Percentiles rank a stretch among this genome's conserved stretches.
phyloP scores from a whole-genome alignment of 2,329 filamentous ascomycete genomes.

The Aspergillus fructus region DNA sequence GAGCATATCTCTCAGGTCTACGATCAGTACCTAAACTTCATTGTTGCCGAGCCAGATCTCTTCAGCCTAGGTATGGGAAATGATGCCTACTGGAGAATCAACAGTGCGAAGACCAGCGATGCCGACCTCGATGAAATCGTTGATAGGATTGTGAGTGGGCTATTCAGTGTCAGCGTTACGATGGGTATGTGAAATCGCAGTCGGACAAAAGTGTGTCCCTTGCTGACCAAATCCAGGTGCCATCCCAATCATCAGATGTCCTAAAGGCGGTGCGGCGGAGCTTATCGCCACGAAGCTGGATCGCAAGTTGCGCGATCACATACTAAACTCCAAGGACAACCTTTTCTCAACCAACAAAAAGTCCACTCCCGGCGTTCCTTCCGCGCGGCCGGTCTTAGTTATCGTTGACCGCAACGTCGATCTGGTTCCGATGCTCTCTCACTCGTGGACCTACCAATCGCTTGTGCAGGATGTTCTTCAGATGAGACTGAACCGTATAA shows the following conservation, averaged over 20 bases:
- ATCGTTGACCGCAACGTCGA: slow-evolving; percentile 96
- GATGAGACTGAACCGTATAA: slow-evolving; percentile 90
- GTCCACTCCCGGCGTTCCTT: slow-evolving; percentile 62
- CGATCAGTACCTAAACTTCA: slow-evolving; percentile 97
- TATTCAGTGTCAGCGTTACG: slow-evolving; percentile 98
- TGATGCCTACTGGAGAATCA: slow-evolving; percentile 93
- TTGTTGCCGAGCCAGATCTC: slow-evolving; percentile 90
- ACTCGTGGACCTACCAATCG: slow-evolving; percentile 89
- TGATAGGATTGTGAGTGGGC: slow-evolving; percentile 86
- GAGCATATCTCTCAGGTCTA: slow-evolving; percentile 90
- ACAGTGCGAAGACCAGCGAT: slow-evolving; percentile 87
- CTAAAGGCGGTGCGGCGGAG: slow-evolving; percentile 88
- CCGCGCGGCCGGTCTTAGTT: slow-evolving; percentile 82
- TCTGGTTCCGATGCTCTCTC: slow-evolving; percentile 95
- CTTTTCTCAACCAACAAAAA: slow-evolving; percentile 74
- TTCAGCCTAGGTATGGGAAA: slow-evolving; percentile 94
- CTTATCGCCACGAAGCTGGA: slow-evolving; percentile 93
- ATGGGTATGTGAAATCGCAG: slow-evolving; percentile 64
- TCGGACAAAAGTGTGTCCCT: not conserved
- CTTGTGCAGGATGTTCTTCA: slow-evolving; percentile 75
- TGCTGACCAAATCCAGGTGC: slow-evolving; percentile 56
- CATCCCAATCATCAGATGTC: slow-evolving; percentile 93
- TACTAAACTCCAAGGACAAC: slow-evolving; percentile 97
- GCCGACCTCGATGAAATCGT: slow-evolving; percentile 84
- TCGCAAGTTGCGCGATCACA: slow-evolving; percentile 91